These are phyloP conservation scores for Aspergillus phoenicis DNA, from an alignment of 2,329 filamentous ascomycete species.

Conservation along the genomic window DNA sequence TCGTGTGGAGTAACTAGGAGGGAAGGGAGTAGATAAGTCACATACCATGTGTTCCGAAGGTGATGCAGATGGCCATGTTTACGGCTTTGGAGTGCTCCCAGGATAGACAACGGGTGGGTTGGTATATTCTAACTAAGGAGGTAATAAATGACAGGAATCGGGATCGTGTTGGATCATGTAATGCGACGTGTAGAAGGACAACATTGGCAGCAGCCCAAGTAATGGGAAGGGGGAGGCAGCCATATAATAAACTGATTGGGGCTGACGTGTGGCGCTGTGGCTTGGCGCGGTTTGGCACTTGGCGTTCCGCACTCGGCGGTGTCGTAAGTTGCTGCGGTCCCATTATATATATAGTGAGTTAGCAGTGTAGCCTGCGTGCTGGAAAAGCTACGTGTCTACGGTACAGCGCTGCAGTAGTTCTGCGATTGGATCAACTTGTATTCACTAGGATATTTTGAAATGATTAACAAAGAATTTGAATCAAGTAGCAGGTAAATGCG, in stretches of 20 bases:
- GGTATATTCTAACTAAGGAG: too few species aligned
- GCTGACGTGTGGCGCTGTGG: constrained; percentile 38
- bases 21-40: neutral
- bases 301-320: constrained; percentile 8
- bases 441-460: neutral
- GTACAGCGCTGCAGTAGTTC: neutral
- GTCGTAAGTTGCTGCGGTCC: neutral
- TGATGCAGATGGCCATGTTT: constrained; percentile 48
- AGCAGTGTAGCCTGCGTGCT: neutral
- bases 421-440: neutral
- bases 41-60: constrained; percentile 47
- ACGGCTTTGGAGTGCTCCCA: neutral
- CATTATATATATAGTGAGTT: neutral
- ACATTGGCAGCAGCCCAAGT: constrained; percentile 2
- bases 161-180: neutral
- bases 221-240: constrained; percentile 32
- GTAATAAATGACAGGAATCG: neutral
- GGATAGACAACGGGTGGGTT: neutral
- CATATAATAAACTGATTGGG: constrained; percentile 14
- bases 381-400: neutral
- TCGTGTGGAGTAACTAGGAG: neutral
- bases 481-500: neutral
- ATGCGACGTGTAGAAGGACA: constrained; percentile 1
- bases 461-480: neutral
- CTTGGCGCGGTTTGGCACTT: constrained; percentile 32